Evolutionary conservation across 177 flowering plant species (phyloP).

Genomic region (Vitis hybrid): DNA sequence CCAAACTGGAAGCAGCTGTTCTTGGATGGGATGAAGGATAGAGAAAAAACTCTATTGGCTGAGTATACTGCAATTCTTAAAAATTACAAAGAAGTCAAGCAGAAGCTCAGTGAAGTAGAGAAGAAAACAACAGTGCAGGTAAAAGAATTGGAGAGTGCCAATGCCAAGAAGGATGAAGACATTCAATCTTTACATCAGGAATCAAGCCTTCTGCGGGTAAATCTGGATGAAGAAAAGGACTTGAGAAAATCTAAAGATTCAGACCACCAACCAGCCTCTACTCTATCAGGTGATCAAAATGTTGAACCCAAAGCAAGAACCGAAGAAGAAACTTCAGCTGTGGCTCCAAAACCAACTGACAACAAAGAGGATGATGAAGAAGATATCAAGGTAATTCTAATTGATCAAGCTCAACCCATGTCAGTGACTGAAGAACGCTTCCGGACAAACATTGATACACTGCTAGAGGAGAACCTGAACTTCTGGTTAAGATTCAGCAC

Average conservation of each 20-base stretch:
- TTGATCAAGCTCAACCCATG: slow-evolving; percentile 18
- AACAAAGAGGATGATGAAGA: slow-evolving; percentile 16
- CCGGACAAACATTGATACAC: slow-evolving; percentile 54
- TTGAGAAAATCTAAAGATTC: slow-evolving; percentile 13
- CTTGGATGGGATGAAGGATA: slow-evolving; percentile 47
- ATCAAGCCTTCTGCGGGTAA: slow-evolving; percentile 25
- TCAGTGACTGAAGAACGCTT: slow-evolving; percentile 55
- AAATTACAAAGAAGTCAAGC: slow-evolving; percentile 59
- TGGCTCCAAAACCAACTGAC: slow-evolving; percentile 4
- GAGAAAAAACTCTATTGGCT: slow-evolving; percentile 43
- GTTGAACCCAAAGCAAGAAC: slow-evolving; percentile 12
- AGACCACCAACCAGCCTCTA: slow-evolving; percentile 6
- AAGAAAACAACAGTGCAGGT: slow-evolving; percentile 35
- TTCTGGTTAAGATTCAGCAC: slow-evolving; percentile 79
- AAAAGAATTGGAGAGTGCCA: slow-evolving; percentile 36
- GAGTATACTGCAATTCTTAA: slow-evolving; percentile 57
- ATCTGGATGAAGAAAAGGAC: slow-evolving; percentile 3
- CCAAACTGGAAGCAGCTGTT: slow-evolving; percentile 56
- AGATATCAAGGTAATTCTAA: slow-evolving; percentile 23
- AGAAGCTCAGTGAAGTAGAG: slow-evolving; percentile 47
- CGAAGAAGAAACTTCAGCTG: not conserved
- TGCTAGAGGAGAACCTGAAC: slow-evolving; percentile 68
- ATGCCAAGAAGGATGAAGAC: slow-evolving; percentile 56
- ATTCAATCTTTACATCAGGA: slow-evolving; percentile 45
- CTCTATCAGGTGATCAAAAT: slow-evolving; percentile 12